Conservation (phyloP, 2,329 filamentous ascomycete genomes). For the Penicillium occitanis region DNA sequence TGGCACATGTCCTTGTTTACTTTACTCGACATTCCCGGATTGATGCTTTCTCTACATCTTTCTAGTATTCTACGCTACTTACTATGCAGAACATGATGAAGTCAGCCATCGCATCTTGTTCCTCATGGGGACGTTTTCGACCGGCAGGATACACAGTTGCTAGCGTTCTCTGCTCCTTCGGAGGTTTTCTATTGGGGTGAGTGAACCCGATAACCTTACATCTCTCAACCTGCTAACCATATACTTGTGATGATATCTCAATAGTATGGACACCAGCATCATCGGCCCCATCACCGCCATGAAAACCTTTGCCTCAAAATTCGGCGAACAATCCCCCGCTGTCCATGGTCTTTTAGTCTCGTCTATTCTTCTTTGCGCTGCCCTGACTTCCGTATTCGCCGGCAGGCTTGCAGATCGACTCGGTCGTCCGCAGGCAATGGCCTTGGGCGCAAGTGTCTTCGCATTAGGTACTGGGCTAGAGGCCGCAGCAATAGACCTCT, state of each 20-base stretch:
- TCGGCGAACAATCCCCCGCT: constrained; percentile 53
- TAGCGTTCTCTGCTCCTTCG: neutral
- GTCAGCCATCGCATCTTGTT: neutral
- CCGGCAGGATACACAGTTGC: neutral
- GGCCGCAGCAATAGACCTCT: neutral
- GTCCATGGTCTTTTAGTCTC: constrained; percentile 61
- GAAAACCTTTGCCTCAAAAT: constrained; percentile 51
- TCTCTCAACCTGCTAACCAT: neutral
- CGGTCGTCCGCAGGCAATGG: neutral
- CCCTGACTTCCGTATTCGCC: constrained; percentile 58
- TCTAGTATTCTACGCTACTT: neutral
- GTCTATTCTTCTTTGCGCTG: constrained; percentile 58
- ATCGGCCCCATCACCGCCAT: constrained; percentile 62
- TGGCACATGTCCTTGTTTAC: neutral
- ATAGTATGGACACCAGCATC: constrained; percentile 49
- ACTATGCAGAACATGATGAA: neutral
- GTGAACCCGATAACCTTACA: neutral
- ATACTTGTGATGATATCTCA: neutral
- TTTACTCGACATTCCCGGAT: neutral
- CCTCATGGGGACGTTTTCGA: neutral
- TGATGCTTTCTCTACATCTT: too few relatives aligned
- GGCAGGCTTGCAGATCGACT: constrained; percentile 54
- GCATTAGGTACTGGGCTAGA: neutral
- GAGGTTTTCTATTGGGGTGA: neutral
- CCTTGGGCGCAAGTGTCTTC: neutral